A percentile compares a stretch with the other conserved stretches of the same genome.
phyloP scores from a whole-genome alignment of 345 rosid species.

The Isatis tinctoria region DNA sequence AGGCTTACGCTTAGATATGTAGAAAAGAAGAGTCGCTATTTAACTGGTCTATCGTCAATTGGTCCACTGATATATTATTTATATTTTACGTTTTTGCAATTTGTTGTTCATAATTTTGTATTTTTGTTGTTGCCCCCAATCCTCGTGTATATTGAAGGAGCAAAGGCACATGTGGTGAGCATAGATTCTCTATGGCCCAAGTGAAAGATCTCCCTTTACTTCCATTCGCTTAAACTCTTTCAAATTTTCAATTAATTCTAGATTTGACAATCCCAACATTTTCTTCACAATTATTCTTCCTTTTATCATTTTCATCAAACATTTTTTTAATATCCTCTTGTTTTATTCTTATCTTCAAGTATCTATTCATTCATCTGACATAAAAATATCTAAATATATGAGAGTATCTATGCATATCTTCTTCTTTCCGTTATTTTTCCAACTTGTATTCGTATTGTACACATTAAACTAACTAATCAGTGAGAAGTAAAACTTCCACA shows the following conservation, averaged over 20 bases:
- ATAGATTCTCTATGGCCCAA: slow-evolving; percentile 40
- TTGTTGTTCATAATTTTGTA: not conserved
- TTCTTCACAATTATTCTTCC: not conserved
- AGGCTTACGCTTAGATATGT: slow-evolving; percentile 22
- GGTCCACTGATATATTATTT: slow-evolving; percentile 28
- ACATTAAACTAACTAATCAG: not conserved
- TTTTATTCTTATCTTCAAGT: slow-evolving; percentile 25
- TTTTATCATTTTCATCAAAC: not conserved
- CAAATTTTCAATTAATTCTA: not conserved
- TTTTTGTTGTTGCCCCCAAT: slow-evolving; percentile 22
- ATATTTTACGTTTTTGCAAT: not conserved
- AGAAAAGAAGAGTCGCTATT: slow-evolving; percentile 34
- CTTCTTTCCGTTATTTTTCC: slow-evolving; percentile 9
- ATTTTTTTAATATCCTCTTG: not conserved
- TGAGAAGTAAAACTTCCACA: not conserved
- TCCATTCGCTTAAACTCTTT: slow-evolving; percentile 19
- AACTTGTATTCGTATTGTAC: not conserved
- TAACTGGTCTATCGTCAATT: slow-evolving; percentile 17
- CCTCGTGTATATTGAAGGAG: slow-evolving; percentile 20
- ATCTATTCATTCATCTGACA: slow-evolving; percentile 2
- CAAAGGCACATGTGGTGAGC: slow-evolving; percentile 42
- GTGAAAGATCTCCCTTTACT: slow-evolving; percentile 23
- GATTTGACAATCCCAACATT: slow-evolving; percentile 26
- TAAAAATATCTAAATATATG: not conserved
- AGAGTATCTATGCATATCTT: slow-evolving; percentile 5